Base-by-base conservation (phyloP, 345 rosid species). In the Isatis tinctoria region DNA sequence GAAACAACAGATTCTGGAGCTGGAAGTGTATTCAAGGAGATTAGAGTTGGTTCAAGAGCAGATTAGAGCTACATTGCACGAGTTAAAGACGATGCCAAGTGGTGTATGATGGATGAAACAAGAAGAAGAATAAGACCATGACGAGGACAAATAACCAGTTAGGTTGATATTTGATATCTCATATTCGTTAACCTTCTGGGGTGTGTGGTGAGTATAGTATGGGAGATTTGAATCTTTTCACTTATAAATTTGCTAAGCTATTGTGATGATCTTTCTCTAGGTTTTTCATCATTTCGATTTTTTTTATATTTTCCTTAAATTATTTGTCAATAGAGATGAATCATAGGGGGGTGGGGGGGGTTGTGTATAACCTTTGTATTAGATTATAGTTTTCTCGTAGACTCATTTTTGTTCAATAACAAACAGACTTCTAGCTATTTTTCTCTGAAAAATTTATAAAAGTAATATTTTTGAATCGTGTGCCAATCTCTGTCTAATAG, bases 41-140 rank as follows among this genome's bases (percentile, higher is more conserved):
- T 74, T 95, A 83, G 99, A 89, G 73, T 72, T 95, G 83, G 89
- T 95, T 64, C 98, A 95, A 83, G 98, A 92, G 26, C 94, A 92
- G 81, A 89, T 95, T 74, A 88, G 85, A 84, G 80, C 81, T 0
- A 83, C 88, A 8, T 54, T 95, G 87, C 86, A 87, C 51, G 99
- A 95, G 84, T 80, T 95, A 44, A 76, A 76, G 79, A 69, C 79
- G 0, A 76, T 36, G 52, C 75, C 75, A 9, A 76, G 79, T 69
- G 79, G 79, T 62, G 70, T 27, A 76, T 53, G 94, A 73, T 72
- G 89, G 92, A 73, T 72, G 89, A 69, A 51, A 32, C 52, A 41
- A 64, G 24, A 69, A 61, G 39, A 68, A 28, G 45, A 75, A 73
- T 14, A 65, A 35, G 69, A 68, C 28, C 20, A 67, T 6, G 53